Percentiles rank a stretch among this genome's conserved stretches.
These are phyloP conservation scores for Citrullus colocynthis DNA, from an alignment of 306 rosid genomes.

Conservation along the genomic window DNA sequence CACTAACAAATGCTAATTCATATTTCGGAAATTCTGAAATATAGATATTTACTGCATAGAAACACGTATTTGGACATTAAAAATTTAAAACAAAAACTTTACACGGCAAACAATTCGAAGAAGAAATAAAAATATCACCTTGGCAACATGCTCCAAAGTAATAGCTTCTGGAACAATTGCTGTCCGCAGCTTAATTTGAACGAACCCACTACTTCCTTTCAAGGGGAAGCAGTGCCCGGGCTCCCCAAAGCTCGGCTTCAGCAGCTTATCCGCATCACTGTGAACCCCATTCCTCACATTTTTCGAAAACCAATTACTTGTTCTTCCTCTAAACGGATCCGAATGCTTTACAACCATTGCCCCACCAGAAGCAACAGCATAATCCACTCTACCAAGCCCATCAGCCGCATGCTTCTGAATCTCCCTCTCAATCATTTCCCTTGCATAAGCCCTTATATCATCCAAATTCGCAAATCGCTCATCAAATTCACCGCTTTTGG, in stretches of 20 bases:
- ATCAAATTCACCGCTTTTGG: constrained; percentile 21
- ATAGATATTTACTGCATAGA: neutral
- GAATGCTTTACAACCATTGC: constrained; percentile 65
- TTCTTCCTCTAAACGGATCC: constrained; percentile 31
- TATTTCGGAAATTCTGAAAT: neutral
- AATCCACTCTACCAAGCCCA: constrained; percentile 81
- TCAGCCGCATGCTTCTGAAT: constrained; percentile 85
- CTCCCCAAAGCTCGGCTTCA: constrained; percentile 90
- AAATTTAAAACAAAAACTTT: neutral
- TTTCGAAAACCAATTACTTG: constrained; percentile 33
- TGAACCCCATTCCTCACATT: constrained; percentile 29
- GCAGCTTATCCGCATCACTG: constrained; percentile 53
- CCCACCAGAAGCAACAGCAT: constrained; percentile 61
- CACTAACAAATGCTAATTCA: neutral
- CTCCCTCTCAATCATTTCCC: constrained; percentile 53
- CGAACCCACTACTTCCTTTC: constrained; percentile 73
- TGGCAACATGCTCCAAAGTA: constrained; percentile 89
- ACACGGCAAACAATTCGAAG: neutral
- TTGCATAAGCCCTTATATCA: constrained; percentile 63
- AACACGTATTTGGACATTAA: neutral
- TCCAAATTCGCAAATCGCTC: constrained; percentile 38
- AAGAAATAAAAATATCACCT: constrained; percentile 33
- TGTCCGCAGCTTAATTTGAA: constrained; percentile 64
- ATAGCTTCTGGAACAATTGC: constrained; percentile 77
- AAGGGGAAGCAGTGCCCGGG: constrained; percentile 88